Percentiles rank a stretch among this genome's conserved stretches.
Evolutionary conservation across 257 asterid species (phyloP).

Genomic region (Solanum clarkiae): DNA sequence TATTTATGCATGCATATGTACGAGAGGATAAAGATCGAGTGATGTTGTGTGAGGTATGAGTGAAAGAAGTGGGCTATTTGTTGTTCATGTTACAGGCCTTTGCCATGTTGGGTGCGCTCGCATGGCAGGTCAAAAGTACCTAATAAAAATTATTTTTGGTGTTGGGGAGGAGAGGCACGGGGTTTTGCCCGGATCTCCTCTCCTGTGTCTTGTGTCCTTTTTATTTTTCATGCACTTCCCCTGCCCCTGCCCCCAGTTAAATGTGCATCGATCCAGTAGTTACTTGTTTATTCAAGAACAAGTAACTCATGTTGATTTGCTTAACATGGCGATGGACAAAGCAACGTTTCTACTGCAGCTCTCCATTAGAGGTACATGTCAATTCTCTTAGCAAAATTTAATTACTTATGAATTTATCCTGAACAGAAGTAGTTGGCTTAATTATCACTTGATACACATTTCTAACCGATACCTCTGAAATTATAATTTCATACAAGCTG

Average conservation of each 20-base stretch:
- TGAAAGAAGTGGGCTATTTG: conserved; percentile 4
- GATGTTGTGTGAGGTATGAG: not conserved
- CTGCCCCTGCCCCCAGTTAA: not conserved
- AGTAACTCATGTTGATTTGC: not conserved
- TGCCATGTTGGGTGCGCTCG: conserved; percentile 18
- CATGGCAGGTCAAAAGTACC: conserved; percentile 5
- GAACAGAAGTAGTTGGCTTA: no score
- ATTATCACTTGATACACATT: no score
- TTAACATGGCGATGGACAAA: not conserved
- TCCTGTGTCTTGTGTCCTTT: not conserved
- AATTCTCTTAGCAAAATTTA: not conserved
- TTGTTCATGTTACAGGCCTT: not conserved
- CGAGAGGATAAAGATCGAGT: not conserved
- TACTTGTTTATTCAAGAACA: not conserved
- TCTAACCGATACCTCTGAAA: not conserved
- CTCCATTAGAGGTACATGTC: not conserved
- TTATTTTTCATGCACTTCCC: not conserved
- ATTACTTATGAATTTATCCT: not conserved
- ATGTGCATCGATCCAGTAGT: not conserved
- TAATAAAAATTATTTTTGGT: not conserved
- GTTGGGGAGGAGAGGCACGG: conserved; percentile 13
- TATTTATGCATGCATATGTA: not conserved
- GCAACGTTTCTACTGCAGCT: not conserved
- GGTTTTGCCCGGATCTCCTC: conserved; percentile 44
- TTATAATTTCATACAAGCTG: not conserved